phyloP scores from a whole-genome alignment of 257 asterid genomes.

The Nyctanthes arbortristis region DNA sequence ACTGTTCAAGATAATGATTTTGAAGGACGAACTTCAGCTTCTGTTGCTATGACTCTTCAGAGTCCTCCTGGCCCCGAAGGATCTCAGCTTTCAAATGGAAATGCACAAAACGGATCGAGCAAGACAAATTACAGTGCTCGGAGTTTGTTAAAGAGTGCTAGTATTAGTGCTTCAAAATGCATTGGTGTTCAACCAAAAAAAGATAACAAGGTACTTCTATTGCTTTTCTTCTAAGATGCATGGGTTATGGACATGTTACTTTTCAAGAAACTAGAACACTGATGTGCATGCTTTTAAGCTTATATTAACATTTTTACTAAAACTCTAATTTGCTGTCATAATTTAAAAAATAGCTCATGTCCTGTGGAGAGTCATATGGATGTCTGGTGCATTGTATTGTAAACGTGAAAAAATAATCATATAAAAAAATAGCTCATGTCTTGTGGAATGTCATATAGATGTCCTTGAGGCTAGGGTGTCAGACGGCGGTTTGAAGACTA shows the following conservation, averaged over 20 bases:
- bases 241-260: not conserved
- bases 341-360: not conserved
- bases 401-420: too few species aligned
- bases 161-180: conserved; percentile 89
- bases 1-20: conserved; percentile 39
- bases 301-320: not conserved
- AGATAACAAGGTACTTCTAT: conserved; percentile 59
- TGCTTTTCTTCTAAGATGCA: not conserved
- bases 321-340: not conserved
- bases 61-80: conserved; percentile 60
- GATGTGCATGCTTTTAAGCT: too few species aligned
- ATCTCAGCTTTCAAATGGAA: conserved; percentile 32
- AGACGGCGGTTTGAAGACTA: too few species aligned
- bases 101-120: conserved; percentile 38
- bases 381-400: too few species aligned
- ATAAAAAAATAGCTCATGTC: too few species aligned
- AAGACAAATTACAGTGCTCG: conserved; percentile 64
- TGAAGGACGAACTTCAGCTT: conserved; percentile 61
- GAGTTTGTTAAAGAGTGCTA: conserved; percentile 92
- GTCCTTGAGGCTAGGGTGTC: too few species aligned
- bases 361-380: too few species aligned
- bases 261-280: not conserved
- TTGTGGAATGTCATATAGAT: too few species aligned
- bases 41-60: conserved; percentile 66
- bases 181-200: conserved; percentile 55